phyloP scores from a whole-genome alignment of 257 asterid genomes.

The Lithospermum erythrorhizon region DNA sequence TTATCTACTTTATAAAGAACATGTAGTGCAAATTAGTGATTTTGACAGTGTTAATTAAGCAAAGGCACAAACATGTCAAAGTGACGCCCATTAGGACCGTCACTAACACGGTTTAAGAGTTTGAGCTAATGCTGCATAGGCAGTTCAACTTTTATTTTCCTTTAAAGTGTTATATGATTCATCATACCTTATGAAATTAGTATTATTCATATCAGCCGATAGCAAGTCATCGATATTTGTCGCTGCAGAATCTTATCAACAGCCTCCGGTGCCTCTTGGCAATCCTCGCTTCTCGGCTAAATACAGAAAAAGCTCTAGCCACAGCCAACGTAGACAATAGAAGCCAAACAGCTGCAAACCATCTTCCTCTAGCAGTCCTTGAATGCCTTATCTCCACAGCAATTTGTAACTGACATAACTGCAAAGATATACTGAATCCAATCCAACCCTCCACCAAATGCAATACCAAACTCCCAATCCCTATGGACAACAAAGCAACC shows the following conservation, averaged over 20 bases:
- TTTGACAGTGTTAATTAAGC: no score
- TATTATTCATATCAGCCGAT: conserved; percentile 40
- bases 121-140: background rate
- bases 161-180: background rate
- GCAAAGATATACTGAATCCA: conserved; percentile 33
- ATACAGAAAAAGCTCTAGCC: conserved; percentile 44
- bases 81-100: background rate
- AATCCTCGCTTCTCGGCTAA: conserved; percentile 42
- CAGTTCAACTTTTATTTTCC: background rate
- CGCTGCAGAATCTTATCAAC: conserved; percentile 37
- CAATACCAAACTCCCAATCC: conserved; percentile 27
- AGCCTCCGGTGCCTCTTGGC: conserved; percentile 39
- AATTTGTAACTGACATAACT: conserved; percentile 49
- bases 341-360: conserved; percentile 42
- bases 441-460: conserved; percentile 24
- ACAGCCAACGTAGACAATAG: conserved; percentile 40
- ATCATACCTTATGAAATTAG: conserved; percentile 33
- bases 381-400: conserved; percentile 52
- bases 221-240: conserved; percentile 36
- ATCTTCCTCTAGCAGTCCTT: conserved; percentile 28
- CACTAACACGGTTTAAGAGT: background rate
- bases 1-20: no score
- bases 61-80: background rate
- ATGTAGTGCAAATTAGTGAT: no score
- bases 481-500: conserved; percentile 33